phyloP scores from a whole-genome alignment of 176 grass and related monocot genomes.

The Rhipidocladum racemiflorum region DNA sequence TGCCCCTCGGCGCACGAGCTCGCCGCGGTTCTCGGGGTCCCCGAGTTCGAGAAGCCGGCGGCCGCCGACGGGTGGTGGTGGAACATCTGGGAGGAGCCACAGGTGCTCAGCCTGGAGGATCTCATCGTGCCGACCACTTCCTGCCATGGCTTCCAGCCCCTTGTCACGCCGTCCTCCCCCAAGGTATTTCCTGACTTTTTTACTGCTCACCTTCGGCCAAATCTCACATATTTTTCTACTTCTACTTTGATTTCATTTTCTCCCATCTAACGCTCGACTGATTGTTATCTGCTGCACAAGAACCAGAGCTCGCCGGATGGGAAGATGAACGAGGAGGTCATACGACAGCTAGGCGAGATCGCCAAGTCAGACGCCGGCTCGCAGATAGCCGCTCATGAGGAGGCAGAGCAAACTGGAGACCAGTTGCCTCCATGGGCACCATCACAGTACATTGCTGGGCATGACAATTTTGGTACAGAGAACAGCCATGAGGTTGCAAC shows the following conservation, averaged over 20 bases:
- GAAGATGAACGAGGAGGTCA: slow-evolving; percentile 58
- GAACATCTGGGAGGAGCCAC: slow-evolving; percentile 60
- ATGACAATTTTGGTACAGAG: slow-evolving; percentile 42
- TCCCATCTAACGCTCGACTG: neutral
- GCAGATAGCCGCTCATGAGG: slow-evolving; percentile 28
- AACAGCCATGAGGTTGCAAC: slow-evolving; percentile 38
- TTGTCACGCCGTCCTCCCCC: slow-evolving; percentile 49
- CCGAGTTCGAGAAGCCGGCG: slow-evolving; percentile 44
- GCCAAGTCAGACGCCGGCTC: slow-evolving; percentile 33
- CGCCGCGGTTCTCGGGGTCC: slow-evolving; percentile 41
- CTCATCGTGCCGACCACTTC: slow-evolving; percentile 80
- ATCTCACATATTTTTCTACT: neutral
- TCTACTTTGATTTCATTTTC: neutral
- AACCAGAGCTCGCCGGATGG: slow-evolving; percentile 43
- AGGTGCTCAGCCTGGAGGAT: slow-evolving; percentile 80
- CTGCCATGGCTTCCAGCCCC: slow-evolving; percentile 81
- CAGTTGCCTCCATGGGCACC: slow-evolving; percentile 39
- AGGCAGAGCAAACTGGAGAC: slow-evolving; percentile 33
- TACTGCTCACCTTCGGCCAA: neutral
- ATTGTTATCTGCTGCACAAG: slow-evolving; percentile 7
- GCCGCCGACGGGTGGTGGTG: slow-evolving; percentile 22
- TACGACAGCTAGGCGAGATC: slow-evolving; percentile 63
- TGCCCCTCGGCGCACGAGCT: slow-evolving; percentile 46
- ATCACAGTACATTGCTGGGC: slow-evolving; percentile 23
- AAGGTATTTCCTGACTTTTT: slow-evolving; percentile 45